Conservation (phyloP, 225 moss, liverwort and hornwort genomes). For the Lunularia cruciata region DNA sequence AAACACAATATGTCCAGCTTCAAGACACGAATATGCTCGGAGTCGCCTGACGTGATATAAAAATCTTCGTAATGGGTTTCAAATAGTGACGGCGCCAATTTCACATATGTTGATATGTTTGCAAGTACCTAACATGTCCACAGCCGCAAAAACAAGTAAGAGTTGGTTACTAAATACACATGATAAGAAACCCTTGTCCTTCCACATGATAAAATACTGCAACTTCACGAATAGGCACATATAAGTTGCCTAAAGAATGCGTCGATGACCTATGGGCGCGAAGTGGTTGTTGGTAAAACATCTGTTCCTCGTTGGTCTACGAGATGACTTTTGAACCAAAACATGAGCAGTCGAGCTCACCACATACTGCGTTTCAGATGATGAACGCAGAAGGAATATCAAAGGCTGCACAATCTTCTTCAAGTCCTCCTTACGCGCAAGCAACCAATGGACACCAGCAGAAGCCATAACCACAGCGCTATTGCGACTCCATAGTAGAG, state of each 20-base stretch:
- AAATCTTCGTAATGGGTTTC: slow-evolving; percentile 84
- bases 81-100: slow-evolving; percentile 68
- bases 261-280: too few species aligned
- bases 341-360: slow-evolving; percentile 55
- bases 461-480: slow-evolving; percentile 95
- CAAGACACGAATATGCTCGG: slow-evolving; percentile 72
- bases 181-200: too few species aligned
- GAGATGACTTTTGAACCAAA: too few species aligned
- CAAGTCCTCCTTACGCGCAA: slow-evolving; percentile 58
- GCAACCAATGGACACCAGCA: slow-evolving; percentile 82
- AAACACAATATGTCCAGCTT: slow-evolving; percentile 90
- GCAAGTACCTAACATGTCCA: slow-evolving; percentile 64
- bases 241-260: too few species aligned
- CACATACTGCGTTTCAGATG: slow-evolving; percentile 95
- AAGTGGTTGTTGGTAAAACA: too few species aligned
- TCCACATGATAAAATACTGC: too few species aligned
- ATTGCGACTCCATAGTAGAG: slow-evolving; percentile 73
- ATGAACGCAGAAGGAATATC: slow-evolving; percentile 86
- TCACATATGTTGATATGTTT: slow-evolving; percentile 86
- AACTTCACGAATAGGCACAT: too few species aligned
- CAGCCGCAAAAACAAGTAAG: neutral
- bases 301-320: too few species aligned
- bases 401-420: slow-evolving; percentile 78
- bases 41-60: slow-evolving; percentile 75
- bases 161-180: too few species aligned